A percentile compares a stretch with the other conserved stretches of the same genome.
phyloP scores from a whole-genome alignment of 805 yeast genomes.

The Lipomyces oligophaga region DNA sequence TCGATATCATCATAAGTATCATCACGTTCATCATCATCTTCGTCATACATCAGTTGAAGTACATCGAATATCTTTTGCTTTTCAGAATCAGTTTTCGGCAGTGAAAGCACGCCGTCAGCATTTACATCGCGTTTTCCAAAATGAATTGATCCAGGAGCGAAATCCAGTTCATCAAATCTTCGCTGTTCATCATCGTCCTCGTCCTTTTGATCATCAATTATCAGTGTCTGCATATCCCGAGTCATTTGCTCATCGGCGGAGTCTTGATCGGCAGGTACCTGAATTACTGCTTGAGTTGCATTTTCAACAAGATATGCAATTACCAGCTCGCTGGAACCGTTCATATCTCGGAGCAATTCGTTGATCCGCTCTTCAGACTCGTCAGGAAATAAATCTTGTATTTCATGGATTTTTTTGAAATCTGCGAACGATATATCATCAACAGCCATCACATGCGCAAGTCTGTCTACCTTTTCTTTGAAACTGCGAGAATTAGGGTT shows the following conservation, averaged over 20 bases:
- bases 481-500: background rate
- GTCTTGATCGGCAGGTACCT: background rate
- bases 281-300: background rate
- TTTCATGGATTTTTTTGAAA: conserved; percentile 9
- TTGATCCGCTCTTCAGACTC: conserved; percentile 6
- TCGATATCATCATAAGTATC: conserved; percentile 38
- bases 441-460: background rate
- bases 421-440: conserved; percentile 1
- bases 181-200: conserved; percentile 7
- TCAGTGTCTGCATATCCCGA: background rate
- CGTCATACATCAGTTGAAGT: conserved; percentile 25
- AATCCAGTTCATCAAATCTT: conserved; percentile 16
- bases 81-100: conserved; percentile 2
- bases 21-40: conserved; percentile 30
- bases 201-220: background rate
- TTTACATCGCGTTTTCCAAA: conserved; percentile 9
- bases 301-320: conserved; percentile 15
- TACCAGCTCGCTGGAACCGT: conserved; percentile 7
- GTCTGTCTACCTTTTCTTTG: background rate
- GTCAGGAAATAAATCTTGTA: conserved; percentile 10
- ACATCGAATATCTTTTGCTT: conserved; percentile 25
- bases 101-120: conserved; percentile 18
- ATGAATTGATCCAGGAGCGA: conserved; percentile 20
- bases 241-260: background rate
- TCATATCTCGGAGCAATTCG: conserved; percentile 2